Evolutionary conservation across 768 basidiomycete genomes (phyloP).

Genomic region (Leccinum olivaceopallidum): DNA sequence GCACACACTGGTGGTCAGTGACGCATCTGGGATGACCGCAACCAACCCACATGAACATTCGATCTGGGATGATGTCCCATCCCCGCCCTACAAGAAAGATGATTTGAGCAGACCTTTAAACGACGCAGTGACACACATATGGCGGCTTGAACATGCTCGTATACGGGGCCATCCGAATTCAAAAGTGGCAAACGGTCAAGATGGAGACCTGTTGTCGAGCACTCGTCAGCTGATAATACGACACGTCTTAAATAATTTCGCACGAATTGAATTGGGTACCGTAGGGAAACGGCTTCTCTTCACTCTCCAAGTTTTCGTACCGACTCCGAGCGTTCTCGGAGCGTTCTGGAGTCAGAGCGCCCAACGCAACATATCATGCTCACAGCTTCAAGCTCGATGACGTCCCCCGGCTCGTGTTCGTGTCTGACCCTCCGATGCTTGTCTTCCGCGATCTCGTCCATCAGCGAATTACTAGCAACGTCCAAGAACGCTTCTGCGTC

Average conservation of each 20-base stretch:
- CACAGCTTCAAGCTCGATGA: constrained; percentile 70
- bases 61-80: constrained; percentile 87
- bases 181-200: constrained; percentile 84
- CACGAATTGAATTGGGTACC: constrained; percentile 91
- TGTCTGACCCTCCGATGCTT: constrained; percentile 86
- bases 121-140: constrained; percentile 40
- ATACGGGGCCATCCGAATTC: constrained; percentile 87
- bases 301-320: no score
- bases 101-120: not conserved
- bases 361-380: constrained; percentile 79
- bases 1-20: constrained; percentile 9
- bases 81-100: constrained; percentile 64
- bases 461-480: constrained; percentile 43
- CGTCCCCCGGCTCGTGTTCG: constrained; percentile 84
- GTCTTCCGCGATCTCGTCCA: constrained; percentile 83
- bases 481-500: constrained; percentile 15
- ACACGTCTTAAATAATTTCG: not conserved
- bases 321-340: no score
- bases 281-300: constrained; percentile 87
- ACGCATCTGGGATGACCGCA: not conserved
- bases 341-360: no score
- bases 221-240: constrained; percentile 4
- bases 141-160: constrained; percentile 95
- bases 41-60: constrained; percentile 63
- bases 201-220: constrained; percentile 39